Percentiles rank a stretch among this genome's conserved stretches.
Evolutionary conservation across 2,329 filamentous ascomycete genomes (phyloP).

Genomic region (Dactylellina drechsleri): DNA sequence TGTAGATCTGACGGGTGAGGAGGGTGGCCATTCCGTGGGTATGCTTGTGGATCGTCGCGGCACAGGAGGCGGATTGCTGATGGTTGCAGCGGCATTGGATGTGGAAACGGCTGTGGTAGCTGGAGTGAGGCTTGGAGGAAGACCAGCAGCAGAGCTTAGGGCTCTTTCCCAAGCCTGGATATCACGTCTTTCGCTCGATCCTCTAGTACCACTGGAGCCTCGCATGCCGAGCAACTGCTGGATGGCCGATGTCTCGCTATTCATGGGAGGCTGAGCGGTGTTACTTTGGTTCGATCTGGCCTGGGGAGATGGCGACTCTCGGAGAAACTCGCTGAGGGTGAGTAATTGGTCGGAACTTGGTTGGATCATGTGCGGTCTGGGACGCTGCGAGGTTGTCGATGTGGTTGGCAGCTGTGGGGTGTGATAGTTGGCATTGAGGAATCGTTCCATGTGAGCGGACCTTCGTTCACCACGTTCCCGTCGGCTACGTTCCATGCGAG

Average conservation of each 20-base stretch:
- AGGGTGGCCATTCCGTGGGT: constrained; percentile 45
- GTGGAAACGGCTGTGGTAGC: constrained; percentile 46
- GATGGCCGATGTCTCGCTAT: constrained; percentile 27
- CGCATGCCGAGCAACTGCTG: constrained; percentile 47
- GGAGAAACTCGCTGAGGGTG: constrained; percentile 58
- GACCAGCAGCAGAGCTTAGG: constrained; percentile 40
- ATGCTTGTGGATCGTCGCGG: constrained; percentile 36
- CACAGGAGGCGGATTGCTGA: constrained; percentile 47
- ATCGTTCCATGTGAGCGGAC: constrained; percentile 54
- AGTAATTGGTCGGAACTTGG: constrained; percentile 54
- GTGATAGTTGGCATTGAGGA: constrained; percentile 51
- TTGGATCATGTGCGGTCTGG: constrained; percentile 53
- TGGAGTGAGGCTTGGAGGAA: constrained; percentile 37
- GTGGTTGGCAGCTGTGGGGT: constrained; percentile 49
- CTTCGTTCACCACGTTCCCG: constrained; percentile 48
- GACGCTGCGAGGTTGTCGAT: constrained; percentile 51
- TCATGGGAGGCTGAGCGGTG: constrained; percentile 18
- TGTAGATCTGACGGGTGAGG: constrained; percentile 22
- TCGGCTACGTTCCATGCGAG: constrained; percentile 53
- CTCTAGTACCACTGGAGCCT: constrained; percentile 22
- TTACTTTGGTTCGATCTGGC: constrained; percentile 19
- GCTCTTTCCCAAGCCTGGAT: constrained; percentile 49
- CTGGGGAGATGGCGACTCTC: constrained; percentile 52
- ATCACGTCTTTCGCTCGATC: constrained; percentile 39
- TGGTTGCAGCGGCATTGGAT: constrained; percentile 47